Conservation (phyloP, 192 early-diverging fungal genomes). For the Dissophora globulifera region DNA sequence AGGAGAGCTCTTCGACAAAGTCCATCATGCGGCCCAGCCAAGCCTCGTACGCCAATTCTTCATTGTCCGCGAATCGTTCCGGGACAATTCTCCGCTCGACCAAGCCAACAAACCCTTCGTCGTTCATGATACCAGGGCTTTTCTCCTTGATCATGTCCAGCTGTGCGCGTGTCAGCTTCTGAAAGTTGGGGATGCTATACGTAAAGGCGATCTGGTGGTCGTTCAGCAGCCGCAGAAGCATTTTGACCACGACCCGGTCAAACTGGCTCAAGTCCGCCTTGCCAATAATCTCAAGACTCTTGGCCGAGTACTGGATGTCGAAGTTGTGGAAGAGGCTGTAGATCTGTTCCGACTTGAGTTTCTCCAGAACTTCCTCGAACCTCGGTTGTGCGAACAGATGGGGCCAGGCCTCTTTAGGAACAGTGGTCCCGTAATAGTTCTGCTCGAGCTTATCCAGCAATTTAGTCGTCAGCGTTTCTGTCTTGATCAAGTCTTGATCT, state of each 20-base stretch:
- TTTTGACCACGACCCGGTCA: slow-evolving; percentile 24
- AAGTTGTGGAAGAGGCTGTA: neutral
- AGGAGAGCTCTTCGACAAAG: slow-evolving; percentile 35
- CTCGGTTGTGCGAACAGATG: slow-evolving; percentile 23
- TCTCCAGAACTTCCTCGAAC: slow-evolving; percentile 24
- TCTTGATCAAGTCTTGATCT: slow-evolving; percentile 23
- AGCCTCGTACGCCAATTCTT: slow-evolving; percentile 20
- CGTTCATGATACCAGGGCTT: slow-evolving; percentile 1
- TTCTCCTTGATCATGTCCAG: slow-evolving; percentile 19
- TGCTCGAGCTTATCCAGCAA: slow-evolving; percentile 14
- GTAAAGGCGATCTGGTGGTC: slow-evolving; percentile 9
- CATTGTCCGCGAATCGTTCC: slow-evolving; percentile 1
- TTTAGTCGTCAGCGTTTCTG: slow-evolving; percentile 20
- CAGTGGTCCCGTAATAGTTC: neutral
- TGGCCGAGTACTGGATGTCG: slow-evolving; percentile 13
- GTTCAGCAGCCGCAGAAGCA: slow-evolving; percentile 11
- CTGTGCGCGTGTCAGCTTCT: slow-evolving; percentile 15
- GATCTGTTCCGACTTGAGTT: slow-evolving; percentile 3
- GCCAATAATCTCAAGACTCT: slow-evolving; percentile 41
- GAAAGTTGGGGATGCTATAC: neutral
- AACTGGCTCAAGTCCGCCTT: slow-evolving; percentile 21
- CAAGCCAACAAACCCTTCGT: slow-evolving; percentile 33
- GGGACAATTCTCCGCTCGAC: slow-evolving; percentile 31
- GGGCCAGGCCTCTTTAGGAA: slow-evolving; percentile 18
- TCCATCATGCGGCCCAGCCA: slow-evolving; percentile 28